A percentile compares a stretch with the other conserved stretches of the same genome.
Conservation (phyloP, 1,284 basidiomycete genomes). For the Austroboletus niveus region DNA sequence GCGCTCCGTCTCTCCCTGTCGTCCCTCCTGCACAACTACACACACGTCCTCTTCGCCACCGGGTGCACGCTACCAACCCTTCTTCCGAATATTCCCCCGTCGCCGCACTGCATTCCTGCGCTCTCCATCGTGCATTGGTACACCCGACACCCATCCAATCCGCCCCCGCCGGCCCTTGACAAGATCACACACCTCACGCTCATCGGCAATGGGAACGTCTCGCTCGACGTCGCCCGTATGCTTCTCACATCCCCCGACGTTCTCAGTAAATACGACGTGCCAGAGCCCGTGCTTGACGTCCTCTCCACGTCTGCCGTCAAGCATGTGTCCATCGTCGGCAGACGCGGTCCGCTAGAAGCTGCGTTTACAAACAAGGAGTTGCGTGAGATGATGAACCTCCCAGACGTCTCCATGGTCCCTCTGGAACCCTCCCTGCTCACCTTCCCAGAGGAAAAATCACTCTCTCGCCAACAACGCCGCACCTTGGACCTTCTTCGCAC, state of each 20-base stretch:
- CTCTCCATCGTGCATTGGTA: conserved; percentile 96
- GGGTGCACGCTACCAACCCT: conserved; percentile 69
- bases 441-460: conserved; percentile 33
- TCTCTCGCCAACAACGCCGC: conserved; percentile 67
- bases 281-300: conserved; percentile 69
- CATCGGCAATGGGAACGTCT: conserved; percentile 96
- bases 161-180: conserved; percentile 59
- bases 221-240: conserved; percentile 91
- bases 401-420: conserved; percentile 68
- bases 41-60: conserved; percentile 79
- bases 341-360: conserved; percentile 87
- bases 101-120: conserved; percentile 68
- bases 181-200: conserved; percentile 72
- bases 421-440: conserved; percentile 47
- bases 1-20: conserved; percentile 55
- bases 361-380: conserved; percentile 96
- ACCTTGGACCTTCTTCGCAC: conserved; percentile 66
- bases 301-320: conserved; percentile 64
- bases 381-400: conserved; percentile 83
- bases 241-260: conserved; percentile 68
- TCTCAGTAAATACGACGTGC: conserved; percentile 80
- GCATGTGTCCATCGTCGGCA: conserved; percentile 81
- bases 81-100: conserved; percentile 54
- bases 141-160: conserved; percentile 81
- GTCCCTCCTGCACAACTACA: conserved; percentile 66